phyloP scores from a whole-genome alignment of 768 basidiomycete species.

The Kwoniella sp. region DNA sequence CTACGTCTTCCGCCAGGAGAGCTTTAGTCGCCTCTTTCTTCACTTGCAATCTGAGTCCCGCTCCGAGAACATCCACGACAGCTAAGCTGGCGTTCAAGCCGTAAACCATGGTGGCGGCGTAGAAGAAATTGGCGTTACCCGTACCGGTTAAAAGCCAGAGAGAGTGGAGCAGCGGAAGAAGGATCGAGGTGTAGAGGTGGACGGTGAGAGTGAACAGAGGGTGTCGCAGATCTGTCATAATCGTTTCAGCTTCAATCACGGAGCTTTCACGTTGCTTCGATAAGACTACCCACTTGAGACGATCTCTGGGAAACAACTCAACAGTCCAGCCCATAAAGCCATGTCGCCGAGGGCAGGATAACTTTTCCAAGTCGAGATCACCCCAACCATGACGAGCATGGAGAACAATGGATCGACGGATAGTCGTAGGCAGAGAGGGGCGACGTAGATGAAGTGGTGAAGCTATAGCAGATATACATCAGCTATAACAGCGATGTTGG shows the following conservation, averaged over 20 bases:
- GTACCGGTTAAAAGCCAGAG: constrained; percentile 89
- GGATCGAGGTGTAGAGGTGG: constrained; percentile 77
- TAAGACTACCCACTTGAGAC: constrained; percentile 67
- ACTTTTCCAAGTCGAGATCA: constrained; percentile 82
- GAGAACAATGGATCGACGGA: constrained; percentile 88
- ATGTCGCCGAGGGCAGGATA: constrained; percentile 90
- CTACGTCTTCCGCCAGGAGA: constrained; percentile 9
- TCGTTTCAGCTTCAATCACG: neutral
- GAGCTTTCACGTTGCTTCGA: neutral
- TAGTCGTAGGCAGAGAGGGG: constrained; percentile 85
- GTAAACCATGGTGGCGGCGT: constrained; percentile 91
- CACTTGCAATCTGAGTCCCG: constrained; percentile 71
- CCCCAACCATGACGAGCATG: constrained; percentile 70
- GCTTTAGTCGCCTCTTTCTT: constrained; percentile 28
- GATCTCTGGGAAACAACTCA: constrained; percentile 78
- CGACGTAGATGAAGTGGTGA: constrained; percentile 78
- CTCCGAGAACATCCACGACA: constrained; percentile 77
- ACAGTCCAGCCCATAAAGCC: constrained; percentile 79
- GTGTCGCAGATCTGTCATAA: constrained; percentile 70
- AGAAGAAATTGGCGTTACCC: constrained; percentile 98
- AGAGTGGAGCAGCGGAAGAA: constrained; percentile 87
- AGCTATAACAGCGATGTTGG: neutral
- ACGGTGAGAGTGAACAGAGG: constrained; percentile 80
- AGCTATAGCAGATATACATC: constrained; percentile 61
- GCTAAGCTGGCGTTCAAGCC: constrained; percentile 84